Percentiles rank a stretch among this genome's conserved stretches.
Evolutionary conservation across 257 asterid species (phyloP).

Genomic region (Solanum megistacrolobum): DNA sequence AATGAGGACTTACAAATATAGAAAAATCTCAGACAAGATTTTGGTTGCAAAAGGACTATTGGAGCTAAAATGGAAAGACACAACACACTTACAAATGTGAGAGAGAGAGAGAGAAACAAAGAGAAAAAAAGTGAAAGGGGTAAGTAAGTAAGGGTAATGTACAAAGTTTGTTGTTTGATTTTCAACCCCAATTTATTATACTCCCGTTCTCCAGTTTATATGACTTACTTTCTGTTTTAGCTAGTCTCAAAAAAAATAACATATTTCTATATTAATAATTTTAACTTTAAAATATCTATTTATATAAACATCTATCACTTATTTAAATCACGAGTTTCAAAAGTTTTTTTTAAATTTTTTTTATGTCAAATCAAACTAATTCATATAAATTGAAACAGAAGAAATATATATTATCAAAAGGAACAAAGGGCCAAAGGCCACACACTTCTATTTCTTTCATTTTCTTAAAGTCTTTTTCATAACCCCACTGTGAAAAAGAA

Average conservation of each 20-base stretch:
- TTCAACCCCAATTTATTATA: background rate
- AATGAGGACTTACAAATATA: constrained; percentile 44
- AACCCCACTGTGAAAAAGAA: constrained; percentile 20
- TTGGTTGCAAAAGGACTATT: constrained; percentile 35
- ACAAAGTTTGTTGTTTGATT: constrained; percentile 23
- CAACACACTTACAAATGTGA: background rate
- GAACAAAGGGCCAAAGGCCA: background rate
- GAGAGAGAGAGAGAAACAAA: background rate
- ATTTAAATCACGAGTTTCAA: no score
- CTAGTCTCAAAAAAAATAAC: no score
- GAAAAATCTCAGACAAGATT: constrained; percentile 37
- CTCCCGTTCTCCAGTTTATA: background rate
- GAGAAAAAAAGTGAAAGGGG: background rate
- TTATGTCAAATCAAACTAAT: no score
- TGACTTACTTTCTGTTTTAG: no score
- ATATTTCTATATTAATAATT: no score
- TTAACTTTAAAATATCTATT: no score
- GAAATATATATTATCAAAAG: background rate
- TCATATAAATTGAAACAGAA: no score
- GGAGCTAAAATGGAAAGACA: constrained; percentile 30
- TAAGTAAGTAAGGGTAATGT: constrained; percentile 1
- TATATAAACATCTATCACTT: no score
- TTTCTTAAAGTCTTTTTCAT: background rate
- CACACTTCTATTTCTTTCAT: background rate
- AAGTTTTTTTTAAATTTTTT: no score